Evolutionary conservation across 495 filamentous ascomycete genomes (phyloP), one percentile per base, ranked within the genome.

Genomic region (Platismatia glauca): DNA sequence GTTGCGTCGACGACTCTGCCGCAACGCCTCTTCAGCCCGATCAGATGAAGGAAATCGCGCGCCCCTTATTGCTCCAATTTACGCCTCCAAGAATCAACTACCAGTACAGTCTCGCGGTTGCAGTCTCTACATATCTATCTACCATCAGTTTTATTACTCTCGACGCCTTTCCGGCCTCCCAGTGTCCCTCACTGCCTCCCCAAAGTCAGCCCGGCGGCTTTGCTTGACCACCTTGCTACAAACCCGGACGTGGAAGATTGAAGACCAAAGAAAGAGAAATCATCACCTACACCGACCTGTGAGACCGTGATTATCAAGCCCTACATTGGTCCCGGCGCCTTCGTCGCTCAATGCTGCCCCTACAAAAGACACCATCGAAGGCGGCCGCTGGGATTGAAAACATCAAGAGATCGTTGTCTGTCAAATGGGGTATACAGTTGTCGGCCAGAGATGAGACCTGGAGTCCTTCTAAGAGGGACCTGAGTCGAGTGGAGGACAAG

Each of bases 341-440:
- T 58, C 60, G 44, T 59, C 33, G 11, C 12, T 59, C 41, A 52
- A 67, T 67, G 65, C 44, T 46, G 39, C 48, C 38, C 34, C 20
- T 35, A 9, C 58, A 59, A 1, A 55, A 16, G 16, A 70, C 68
- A 31, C 68, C 68, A 4, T 62, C 55, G 0, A 65, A 64, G 62
- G 61, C 57, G 64, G 62, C 65, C 37, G 62, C 63, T 63, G 66
- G 50, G 7, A 68, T 68, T n/a, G 52, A 65, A 34, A 34, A n/a
- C 7, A 34, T 68, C 7, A 66, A 62, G 31, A 31, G 20, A 50
- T 59, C 58, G 20, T 53, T 70, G n/a, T 64, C 53, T 35, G 29
- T 61, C 18, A 64, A 59, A 66, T 70, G 66, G 68, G 66, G 62
- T 6, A 50, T 70, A 53, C 29, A 29, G 20, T 62, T 67, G 18